Conservation (phyloP, 2,329 filamentous ascomycete genomes). For the Trichoderma arundinaceum region DNA sequence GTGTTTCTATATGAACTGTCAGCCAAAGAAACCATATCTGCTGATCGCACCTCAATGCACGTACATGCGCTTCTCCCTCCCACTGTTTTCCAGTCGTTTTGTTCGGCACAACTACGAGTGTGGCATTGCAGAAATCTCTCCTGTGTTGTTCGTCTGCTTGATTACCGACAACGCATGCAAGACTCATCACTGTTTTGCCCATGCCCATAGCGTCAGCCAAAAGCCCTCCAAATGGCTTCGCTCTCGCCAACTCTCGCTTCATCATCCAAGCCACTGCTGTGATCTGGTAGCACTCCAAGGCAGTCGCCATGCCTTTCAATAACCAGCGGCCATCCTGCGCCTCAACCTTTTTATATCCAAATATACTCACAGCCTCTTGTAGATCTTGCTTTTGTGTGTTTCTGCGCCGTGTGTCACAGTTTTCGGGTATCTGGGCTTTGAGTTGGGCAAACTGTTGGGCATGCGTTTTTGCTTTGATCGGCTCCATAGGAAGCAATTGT, state of each 20-base stretch:
- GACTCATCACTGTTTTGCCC: conserved; percentile 73
- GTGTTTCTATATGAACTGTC: background rate
- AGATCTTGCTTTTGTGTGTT: conserved; percentile 35
- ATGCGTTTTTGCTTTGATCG: conserved; percentile 23
- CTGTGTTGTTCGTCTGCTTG: conserved; percentile 43
- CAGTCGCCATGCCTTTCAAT: conserved; percentile 34
- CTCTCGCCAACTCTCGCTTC: conserved; percentile 49
- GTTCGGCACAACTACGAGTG: conserved; percentile 44
- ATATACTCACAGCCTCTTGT: conserved; percentile 25
- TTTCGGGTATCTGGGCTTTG: conserved; percentile 29
- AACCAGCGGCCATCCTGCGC: conserved; percentile 24
- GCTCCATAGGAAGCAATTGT: background rate
- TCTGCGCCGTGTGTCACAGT: conserved; percentile 29
- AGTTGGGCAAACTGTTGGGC: conserved; percentile 28
- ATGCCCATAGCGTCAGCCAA: conserved; percentile 68
- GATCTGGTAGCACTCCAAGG: conserved; percentile 57
- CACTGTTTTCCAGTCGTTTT: conserved; percentile 39
- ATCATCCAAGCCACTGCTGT: conserved; percentile 61
- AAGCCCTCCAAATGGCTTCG: conserved; percentile 39
- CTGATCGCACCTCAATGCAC: background rate
- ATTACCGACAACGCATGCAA: conserved; percentile 52
- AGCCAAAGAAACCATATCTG: background rate
- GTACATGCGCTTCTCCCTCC: conserved; percentile 29
- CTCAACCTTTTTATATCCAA: conserved; percentile 35
- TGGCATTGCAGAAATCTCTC: conserved; percentile 44